Conservation (phyloP, 2,329 filamentous ascomycete species). For the Emergomyces orientalis region DNA sequence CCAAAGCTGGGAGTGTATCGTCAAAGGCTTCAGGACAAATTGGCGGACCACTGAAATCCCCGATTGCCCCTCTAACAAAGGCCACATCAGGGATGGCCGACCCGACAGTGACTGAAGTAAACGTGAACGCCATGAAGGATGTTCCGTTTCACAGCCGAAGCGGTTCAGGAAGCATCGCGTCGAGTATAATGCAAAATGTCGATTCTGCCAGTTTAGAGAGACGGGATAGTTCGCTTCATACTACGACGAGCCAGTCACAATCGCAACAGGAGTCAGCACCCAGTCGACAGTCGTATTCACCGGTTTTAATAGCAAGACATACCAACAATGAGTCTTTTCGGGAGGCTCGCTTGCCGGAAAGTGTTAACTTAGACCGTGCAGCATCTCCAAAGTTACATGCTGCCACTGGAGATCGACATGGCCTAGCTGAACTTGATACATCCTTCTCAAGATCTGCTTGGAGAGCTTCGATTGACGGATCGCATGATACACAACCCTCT, state of each 20-base stretch:
- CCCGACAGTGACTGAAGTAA: conserved; percentile 39
- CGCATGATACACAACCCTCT: conserved; percentile 18
- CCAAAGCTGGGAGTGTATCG: conserved; percentile 35
- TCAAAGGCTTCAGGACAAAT: conserved; percentile 35
- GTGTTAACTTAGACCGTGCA: conserved; percentile 16
- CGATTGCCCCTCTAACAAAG: conserved; percentile 30
- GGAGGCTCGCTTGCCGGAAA: conserved; percentile 22
- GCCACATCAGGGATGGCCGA: conserved; percentile 31
- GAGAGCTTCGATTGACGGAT: conserved; percentile 20
- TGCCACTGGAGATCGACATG: conserved; percentile 21
- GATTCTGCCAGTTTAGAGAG: conserved; percentile 24
- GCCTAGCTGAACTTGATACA: conserved; percentile 23
- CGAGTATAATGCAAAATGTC: conserved; percentile 24
- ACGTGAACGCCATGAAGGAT: conserved; percentile 32
- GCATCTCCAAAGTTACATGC: conserved; percentile 9
- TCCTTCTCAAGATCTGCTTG: conserved; percentile 19
- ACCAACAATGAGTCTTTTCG: conserved; percentile 19
- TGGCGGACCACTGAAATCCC: conserved; percentile 31
- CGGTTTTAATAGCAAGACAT: conserved; percentile 25
- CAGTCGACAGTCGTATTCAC: conserved; percentile 25
- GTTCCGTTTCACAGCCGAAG: conserved; percentile 23
- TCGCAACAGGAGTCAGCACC: conserved; percentile 25
- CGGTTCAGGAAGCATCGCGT: conserved; percentile 25
- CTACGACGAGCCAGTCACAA: conserved; percentile 25
- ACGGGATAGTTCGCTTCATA: conserved; percentile 23